Percentiles rank a stretch among this genome's conserved stretches.
Evolutionary conservation across 2,329 filamentous ascomycete genomes (phyloP).

Genomic region (Aschersonia sp.): DNA sequence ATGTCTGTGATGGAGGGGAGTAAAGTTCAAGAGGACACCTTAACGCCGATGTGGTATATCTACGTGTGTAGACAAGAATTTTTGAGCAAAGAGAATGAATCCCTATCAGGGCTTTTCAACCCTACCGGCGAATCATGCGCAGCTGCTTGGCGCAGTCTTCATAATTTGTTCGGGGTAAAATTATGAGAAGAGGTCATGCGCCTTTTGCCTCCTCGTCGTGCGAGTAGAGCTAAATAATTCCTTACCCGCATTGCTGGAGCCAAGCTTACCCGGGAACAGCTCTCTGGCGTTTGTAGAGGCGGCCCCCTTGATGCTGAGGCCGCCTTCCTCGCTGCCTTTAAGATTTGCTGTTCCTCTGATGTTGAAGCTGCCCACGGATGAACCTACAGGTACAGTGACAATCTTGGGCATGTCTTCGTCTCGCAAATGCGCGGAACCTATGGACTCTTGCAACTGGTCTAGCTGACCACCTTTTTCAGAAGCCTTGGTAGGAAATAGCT

Average conservation of each 20-base stretch:
- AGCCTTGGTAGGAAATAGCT: constrained; percentile 23
- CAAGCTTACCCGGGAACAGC: constrained; percentile 52
- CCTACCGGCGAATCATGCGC: too few species aligned
- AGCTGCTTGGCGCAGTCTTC: too few species aligned
- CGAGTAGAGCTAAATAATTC: constrained; percentile 46
- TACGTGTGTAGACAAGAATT: too few species aligned
- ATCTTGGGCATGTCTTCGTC: constrained; percentile 37
- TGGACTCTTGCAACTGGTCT: constrained; percentile 22
- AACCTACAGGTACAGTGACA: constrained; percentile 34
- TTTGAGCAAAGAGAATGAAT: too few species aligned
- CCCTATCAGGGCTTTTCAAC: too few species aligned
- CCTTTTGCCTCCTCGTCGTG: constrained; percentile 46
- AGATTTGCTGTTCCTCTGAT: constrained; percentile 45
- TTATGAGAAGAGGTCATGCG: constrained; percentile 58
- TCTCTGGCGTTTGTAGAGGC: constrained; percentile 36
- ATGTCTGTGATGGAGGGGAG: too few species aligned
- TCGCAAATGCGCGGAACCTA: constrained; percentile 20
- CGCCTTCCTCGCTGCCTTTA: constrained; percentile 27
- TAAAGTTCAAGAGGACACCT: too few species aligned
- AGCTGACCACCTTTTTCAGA: constrained; percentile 16
- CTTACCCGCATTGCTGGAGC: constrained; percentile 44
- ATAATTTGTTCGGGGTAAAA: too few species aligned
- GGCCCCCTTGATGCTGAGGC: constrained; percentile 55
- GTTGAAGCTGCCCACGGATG: constrained; percentile 31
- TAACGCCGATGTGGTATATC: too few species aligned